Evolutionary conservation across 768 basidiomycete genomes (phyloP).

Genomic region (Baorangia bicolor): DNA sequence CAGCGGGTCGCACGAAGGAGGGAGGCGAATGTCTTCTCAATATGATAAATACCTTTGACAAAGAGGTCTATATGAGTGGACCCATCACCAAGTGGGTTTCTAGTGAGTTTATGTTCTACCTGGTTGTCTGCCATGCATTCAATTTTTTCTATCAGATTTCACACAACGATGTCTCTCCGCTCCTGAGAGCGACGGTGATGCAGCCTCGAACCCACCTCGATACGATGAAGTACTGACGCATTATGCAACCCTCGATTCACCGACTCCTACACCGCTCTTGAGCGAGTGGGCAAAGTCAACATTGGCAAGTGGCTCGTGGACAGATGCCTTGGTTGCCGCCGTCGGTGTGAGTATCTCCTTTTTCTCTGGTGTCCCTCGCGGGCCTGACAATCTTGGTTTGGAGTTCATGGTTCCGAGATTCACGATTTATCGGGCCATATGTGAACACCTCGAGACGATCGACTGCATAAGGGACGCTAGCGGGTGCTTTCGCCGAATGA

Average conservation of each 20-base stretch:
- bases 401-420: neutral
- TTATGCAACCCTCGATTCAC: too few species aligned
- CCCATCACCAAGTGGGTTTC: too few species aligned
- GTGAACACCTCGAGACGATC: neutral
- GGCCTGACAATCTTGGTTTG: neutral
- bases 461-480: neutral
- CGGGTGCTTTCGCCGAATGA: neutral
- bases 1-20: neutral
- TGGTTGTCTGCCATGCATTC: neutral
- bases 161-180: too few species aligned
- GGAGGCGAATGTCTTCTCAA: too few species aligned
- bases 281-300: conserved; percentile 4
- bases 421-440: conserved; percentile 1
- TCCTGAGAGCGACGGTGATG: too few species aligned
- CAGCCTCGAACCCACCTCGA: too few species aligned
- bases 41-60: too few species aligned
- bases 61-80: too few species aligned
- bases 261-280: too few species aligned
- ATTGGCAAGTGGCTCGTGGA: conserved; percentile 1
- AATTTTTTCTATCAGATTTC: too few species aligned
- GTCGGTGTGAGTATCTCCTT: neutral
- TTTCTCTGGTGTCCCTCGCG: neutral
- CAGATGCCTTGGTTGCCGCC: neutral
- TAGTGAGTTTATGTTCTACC: too few species aligned
- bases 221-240: too few species aligned